phyloP scores from a whole-genome alignment of 2,329 filamentous ascomycete species.

The Ophiostoma himal-ulmi region DNA sequence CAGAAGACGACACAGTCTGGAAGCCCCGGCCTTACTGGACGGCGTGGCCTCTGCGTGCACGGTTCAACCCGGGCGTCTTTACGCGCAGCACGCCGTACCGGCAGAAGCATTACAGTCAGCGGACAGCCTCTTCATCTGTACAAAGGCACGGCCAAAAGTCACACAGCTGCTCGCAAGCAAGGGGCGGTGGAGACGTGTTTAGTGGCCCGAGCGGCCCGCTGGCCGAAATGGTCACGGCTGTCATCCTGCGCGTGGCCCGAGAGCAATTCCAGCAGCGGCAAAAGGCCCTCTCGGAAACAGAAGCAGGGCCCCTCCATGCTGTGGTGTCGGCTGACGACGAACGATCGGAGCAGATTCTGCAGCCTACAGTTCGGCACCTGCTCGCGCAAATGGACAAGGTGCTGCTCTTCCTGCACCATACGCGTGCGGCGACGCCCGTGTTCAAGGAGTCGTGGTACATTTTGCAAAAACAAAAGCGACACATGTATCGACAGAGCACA shows the following conservation, averaged over 20 bases:
- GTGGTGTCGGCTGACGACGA: conserved; percentile 66
- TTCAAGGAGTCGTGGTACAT: background rate
- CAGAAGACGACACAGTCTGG: conserved; percentile 37
- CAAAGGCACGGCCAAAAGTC: background rate
- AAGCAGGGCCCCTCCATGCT: background rate
- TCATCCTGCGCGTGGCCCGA: conserved; percentile 62
- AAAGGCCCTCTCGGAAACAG: background rate
- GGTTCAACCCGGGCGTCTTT: conserved; percentile 8
- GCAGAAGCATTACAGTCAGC: conserved; percentile 2
- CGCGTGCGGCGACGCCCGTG: conserved; percentile 43
- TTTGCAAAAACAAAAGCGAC: background rate
- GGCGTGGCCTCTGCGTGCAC: conserved; percentile 66
- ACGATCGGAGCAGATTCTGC: conserved; percentile 56
- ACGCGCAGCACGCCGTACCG: background rate
- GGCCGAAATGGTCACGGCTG: conserved; percentile 63
- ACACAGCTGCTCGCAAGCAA: background rate
- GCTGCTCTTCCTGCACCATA: conserved; percentile 63
- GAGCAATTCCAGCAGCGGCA: conserved; percentile 46
- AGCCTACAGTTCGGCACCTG: conserved; percentile 64
- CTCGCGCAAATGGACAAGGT: conserved; percentile 64
- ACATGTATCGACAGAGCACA: background rate
- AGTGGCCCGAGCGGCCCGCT: conserved; percentile 39
- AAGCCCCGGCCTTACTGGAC: conserved; percentile 62
- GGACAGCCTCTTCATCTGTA: background rate
- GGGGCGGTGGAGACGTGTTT: background rate